Evolutionary conservation across 768 basidiomycete species (phyloP).

Genomic region (Auricularia sp.): DNA sequence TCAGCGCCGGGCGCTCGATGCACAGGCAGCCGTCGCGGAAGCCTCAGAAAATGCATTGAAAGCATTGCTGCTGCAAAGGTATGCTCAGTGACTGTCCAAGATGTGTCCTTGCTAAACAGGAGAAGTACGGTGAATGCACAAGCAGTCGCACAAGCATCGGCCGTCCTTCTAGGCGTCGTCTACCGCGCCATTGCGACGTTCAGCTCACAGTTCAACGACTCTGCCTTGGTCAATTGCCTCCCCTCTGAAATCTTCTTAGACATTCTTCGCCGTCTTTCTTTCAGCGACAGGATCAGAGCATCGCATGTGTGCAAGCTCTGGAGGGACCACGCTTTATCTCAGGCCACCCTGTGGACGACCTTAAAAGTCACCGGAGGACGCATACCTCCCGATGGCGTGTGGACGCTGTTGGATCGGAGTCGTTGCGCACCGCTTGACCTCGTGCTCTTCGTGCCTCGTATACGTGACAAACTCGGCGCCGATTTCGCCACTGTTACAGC

Average conservation of each 20-base stretch:
- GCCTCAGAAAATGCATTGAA: not conserved
- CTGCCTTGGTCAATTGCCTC: not conserved
- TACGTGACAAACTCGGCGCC: not conserved
- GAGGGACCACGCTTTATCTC: not conserved
- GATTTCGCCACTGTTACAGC: not conserved
- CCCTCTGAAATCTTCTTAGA: not conserved
- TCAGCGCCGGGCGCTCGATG: not conserved
- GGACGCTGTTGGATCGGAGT: not conserved
- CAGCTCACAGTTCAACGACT: not conserved
- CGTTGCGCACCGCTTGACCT: not conserved
- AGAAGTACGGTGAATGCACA: not conserved
- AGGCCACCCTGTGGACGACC: not conserved
- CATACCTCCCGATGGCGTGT: not conserved
- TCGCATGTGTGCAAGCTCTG: not conserved
- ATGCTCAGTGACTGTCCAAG: not conserved
- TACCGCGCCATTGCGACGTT: not conserved
- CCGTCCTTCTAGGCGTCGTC: not conserved
- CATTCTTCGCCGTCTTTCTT: not conserved
- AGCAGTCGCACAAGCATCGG: not conserved
- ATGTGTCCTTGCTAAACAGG: not conserved
- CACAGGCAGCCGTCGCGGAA: not conserved
- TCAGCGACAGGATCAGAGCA: not conserved
- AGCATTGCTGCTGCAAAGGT: not conserved
- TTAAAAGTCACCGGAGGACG: not conserved
- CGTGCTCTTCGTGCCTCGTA: not conserved